Percentiles rank a stretch among this genome's conserved stretches.
phyloP scores from a whole-genome alignment of 2,329 filamentous ascomycete species.

The Paecilomyces dactylethromorphus region DNA sequence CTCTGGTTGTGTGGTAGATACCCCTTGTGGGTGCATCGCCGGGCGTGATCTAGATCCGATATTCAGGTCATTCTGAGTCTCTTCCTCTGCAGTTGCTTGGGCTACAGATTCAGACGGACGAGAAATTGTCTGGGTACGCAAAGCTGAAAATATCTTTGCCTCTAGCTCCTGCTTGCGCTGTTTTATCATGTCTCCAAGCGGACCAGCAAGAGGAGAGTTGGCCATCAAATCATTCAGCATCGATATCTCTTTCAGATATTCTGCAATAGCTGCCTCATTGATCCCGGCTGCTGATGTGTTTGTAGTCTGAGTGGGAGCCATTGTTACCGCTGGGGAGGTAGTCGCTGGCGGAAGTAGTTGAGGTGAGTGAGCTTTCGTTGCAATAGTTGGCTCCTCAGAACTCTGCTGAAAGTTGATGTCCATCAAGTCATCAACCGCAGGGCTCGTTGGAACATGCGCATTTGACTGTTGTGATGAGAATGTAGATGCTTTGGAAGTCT shows the following conservation, averaged over 20 bases:
- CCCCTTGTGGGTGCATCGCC: background rate
- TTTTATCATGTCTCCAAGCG: slow-evolving; percentile 6
- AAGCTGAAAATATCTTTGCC: slow-evolving; percentile 3
- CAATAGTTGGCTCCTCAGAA: background rate
- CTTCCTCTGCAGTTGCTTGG: background rate
- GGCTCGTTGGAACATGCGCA: slow-evolving; percentile 1
- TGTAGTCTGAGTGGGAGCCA: background rate
- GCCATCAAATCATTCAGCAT: slow-evolving; percentile 14
- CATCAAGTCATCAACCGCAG: slow-evolving; percentile 13
- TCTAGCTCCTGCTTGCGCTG: slow-evolving; percentile 12
- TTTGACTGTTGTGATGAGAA: background rate
- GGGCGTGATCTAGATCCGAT: background rate
- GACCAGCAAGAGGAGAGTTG: slow-evolving; percentile 6
- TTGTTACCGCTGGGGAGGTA: background rate
- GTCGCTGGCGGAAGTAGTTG: background rate
- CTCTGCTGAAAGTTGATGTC: slow-evolving; percentile 12
- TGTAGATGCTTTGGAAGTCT: background rate
- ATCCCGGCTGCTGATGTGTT: background rate
- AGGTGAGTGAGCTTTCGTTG: background rate
- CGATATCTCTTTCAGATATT: slow-evolving; percentile 12
- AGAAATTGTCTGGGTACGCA: background rate
- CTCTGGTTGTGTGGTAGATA: background rate
- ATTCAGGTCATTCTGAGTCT: background rate
- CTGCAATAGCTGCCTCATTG: background rate
- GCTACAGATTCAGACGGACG: background rate